A percentile compares a stretch with the other conserved stretches of the same genome.
Conservation (phyloP, 2,329 filamentous ascomycete genomes). For the Neofusicoccum kwambonambiense region DNA sequence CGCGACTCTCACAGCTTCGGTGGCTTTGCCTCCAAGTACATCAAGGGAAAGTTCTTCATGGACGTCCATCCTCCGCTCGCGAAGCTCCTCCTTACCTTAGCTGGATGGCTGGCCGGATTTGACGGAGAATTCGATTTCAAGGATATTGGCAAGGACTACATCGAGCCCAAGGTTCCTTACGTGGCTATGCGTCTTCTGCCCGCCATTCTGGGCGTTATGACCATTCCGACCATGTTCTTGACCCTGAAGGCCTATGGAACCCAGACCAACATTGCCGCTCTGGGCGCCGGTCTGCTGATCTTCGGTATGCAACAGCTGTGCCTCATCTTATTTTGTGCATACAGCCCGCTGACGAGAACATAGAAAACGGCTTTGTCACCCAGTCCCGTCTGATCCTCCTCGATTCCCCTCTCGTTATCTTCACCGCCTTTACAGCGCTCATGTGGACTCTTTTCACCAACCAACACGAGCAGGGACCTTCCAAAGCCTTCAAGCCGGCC, state of each 20-base stretch:
- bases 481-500: slow-evolving; percentile 78
- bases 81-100: slow-evolving; percentile 93
- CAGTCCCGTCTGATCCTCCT: slow-evolving; percentile 94
- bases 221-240: slow-evolving; percentile 90
- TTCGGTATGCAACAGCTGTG: slow-evolving; percentile 63
- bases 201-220: slow-evolving; percentile 80
- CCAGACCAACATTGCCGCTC: slow-evolving; percentile 76
- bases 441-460: slow-evolving; percentile 93
- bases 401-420: slow-evolving; percentile 90
- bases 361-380: slow-evolving; percentile 92
- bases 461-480: slow-evolving; percentile 89
- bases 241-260: slow-evolving; percentile 90
- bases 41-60: slow-evolving; percentile 99
- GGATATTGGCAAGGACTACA: slow-evolving; percentile 97
- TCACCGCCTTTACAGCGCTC: slow-evolving; percentile 87
- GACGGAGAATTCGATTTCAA: slow-evolving; percentile 98
- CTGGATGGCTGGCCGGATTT: slow-evolving; percentile 92
- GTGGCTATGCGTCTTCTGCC: slow-evolving; percentile 96
- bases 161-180: slow-evolving; percentile 92
- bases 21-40: slow-evolving; percentile 97
- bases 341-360: slow-evolving; percentile 23
- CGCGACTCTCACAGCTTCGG: slow-evolving; percentile 70
- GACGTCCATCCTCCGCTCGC: slow-evolving; percentile 98
- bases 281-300: slow-evolving; percentile 83
- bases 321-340: background rate